Evolutionary conservation across 1,139 yeast species (phyloP).

Genomic region (Kodamaea sp.): DNA sequence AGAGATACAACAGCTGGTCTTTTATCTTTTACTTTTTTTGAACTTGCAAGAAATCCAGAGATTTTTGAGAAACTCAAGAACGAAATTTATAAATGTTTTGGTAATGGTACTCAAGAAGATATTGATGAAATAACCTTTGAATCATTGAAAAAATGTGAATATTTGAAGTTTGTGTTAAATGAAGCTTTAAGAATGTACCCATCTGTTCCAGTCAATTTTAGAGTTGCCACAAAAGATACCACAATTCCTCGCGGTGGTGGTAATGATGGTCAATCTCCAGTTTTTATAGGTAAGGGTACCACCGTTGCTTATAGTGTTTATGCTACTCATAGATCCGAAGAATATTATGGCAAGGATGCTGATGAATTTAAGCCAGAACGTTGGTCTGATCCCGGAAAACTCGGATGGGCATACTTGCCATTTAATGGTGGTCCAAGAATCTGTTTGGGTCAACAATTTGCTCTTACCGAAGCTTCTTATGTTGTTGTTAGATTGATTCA

Average conservation of each 20-base stretch:
- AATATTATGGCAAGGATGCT: constrained; percentile 22
- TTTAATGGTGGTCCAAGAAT: constrained; percentile 46
- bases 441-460: constrained; percentile 46
- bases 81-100: constrained; percentile 34
- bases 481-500: constrained; percentile 25
- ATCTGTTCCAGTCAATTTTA: constrained; percentile 25
- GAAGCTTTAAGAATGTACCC: constrained; percentile 26
- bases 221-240: constrained; percentile 23
- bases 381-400: constrained; percentile 23
- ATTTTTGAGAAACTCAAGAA: constrained; percentile 37
- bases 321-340: constrained; percentile 19
- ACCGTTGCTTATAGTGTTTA: constrained; percentile 20
- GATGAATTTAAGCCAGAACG: constrained; percentile 23
- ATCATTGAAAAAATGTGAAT: constrained; percentile 24
- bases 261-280: constrained; percentile 17
- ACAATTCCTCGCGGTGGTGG: constrained; percentile 28
- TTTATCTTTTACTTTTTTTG: constrained; percentile 45
- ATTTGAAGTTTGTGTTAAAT: constrained; percentile 23
- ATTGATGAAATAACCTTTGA: constrained; percentile 19
- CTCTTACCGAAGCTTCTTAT: constrained; percentile 42
- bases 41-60: constrained; percentile 43
- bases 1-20: constrained; percentile 58
- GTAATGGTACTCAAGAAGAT: constrained; percentile 20
- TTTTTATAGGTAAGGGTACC: constrained; percentile 22
- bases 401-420: constrained; percentile 44